Conservation (phyloP, 2,329 filamentous ascomycete genomes). For the Colletotrichum ledebouriae region DNA sequence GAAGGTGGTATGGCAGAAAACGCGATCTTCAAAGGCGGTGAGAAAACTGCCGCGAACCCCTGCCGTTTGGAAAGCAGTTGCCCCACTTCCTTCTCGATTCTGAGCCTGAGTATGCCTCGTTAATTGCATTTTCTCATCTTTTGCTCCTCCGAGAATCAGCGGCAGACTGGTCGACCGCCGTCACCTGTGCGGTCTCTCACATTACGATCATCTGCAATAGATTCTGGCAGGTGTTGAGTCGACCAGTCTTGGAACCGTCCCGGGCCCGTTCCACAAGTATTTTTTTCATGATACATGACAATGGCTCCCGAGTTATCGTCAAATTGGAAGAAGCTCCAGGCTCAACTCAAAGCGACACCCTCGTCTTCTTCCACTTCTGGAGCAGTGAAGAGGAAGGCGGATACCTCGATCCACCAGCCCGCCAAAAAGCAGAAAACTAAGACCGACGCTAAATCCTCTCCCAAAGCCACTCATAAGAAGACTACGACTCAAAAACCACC, state of each 20-base stretch:
- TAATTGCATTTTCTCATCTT: constrained; percentile 37
- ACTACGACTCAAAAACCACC: constrained; percentile 42
- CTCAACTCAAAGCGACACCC: constrained; percentile 65
- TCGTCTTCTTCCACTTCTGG: constrained; percentile 49
- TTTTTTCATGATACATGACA: constrained; percentile 28
- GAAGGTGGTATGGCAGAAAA: constrained; percentile 42
- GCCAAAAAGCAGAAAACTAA: constrained; percentile 50
- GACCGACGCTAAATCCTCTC: constrained; percentile 29
- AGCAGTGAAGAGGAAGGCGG: constrained; percentile 57
- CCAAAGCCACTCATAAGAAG: constrained; percentile 28
- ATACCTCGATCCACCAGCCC: constrained; percentile 46
- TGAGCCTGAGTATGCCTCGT: not conserved
- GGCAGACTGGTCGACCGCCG: not conserved
- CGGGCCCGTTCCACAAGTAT: not conserved
- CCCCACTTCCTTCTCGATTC: not conserved
- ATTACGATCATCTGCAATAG: not conserved
- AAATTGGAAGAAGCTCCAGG: constrained; percentile 86
- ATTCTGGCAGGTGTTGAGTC: not conserved
- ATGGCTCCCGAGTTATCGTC: constrained; percentile 69
- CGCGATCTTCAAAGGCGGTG: constrained; percentile 33
- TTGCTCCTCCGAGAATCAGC: constrained; percentile 8
- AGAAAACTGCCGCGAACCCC: constrained; percentile 28
- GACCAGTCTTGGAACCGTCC: not conserved
- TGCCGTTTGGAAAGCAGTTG: not conserved
- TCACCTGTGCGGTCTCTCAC: not conserved